Percentiles rank a stretch among this genome's conserved stretches.
phyloP scores from a whole-genome alignment of 768 basidiomycete species.

The Hydnum rufescens region DNA sequence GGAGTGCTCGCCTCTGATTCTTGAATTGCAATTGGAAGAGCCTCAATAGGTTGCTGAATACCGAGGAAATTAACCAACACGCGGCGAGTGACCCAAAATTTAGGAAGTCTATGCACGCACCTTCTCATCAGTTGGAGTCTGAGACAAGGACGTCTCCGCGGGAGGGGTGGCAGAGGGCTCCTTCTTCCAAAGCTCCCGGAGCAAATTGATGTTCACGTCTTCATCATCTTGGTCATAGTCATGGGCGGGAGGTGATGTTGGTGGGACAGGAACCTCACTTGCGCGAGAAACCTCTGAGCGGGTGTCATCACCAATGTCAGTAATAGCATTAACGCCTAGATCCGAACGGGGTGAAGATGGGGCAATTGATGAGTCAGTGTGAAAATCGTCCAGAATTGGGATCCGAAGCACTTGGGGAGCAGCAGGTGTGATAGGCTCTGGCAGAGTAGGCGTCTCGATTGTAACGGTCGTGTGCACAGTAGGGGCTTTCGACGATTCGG shows the following conservation, averaged over 20 bases:
- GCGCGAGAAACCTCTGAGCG: background rate
- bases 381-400: background rate
- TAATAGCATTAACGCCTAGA: background rate
- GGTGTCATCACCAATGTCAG: background rate
- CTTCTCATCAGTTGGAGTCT: background rate
- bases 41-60: too few relatives aligned
- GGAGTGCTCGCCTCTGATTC: too few relatives aligned
- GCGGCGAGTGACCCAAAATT: background rate
- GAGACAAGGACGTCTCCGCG: background rate
- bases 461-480: too few relatives aligned
- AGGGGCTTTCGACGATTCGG: too few relatives aligned
- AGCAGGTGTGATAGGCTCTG: too few relatives aligned
- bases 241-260: background rate
- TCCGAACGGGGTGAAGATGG: background rate
- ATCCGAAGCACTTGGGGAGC: too few relatives aligned
- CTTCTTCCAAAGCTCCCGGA: background rate
- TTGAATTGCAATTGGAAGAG: too few relatives aligned
- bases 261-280: background rate
- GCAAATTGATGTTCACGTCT: background rate
- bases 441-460: too few relatives aligned
- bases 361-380: background rate
- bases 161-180: background rate
- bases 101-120: background rate
- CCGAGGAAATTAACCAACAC: too few relatives aligned
- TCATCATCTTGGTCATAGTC: too few relatives aligned